Conservation (phyloP, 495 filamentous ascomycete genomes). For the Aspergillus avenaceus region DNA sequence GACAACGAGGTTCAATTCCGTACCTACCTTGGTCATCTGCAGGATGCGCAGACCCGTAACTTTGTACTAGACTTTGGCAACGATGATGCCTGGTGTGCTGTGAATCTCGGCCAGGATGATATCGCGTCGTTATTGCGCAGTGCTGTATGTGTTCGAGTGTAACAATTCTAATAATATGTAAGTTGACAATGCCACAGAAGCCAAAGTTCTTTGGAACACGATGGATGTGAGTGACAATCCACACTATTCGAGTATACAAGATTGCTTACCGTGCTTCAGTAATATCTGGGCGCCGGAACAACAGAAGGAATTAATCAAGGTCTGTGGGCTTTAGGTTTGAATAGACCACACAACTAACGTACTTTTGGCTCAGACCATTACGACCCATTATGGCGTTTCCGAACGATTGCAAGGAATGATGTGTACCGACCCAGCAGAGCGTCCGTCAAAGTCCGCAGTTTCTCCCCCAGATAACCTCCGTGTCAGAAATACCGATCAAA, state of each 20-base stretch:
- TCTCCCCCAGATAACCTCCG: slow-evolving; percentile 13
- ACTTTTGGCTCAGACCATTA: slow-evolving; percentile 26
- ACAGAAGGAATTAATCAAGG: slow-evolving; percentile 52
- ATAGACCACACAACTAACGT: neutral
- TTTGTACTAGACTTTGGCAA: slow-evolving; percentile 72
- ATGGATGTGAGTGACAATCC: slow-evolving; percentile 59
- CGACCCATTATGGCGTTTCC: slow-evolving; percentile 62
- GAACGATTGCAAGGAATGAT: slow-evolving; percentile 63
- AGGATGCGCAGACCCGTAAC: slow-evolving; percentile 45
- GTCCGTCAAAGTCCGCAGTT: slow-evolving; percentile 11
- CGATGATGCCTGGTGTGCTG: slow-evolving; percentile 57
- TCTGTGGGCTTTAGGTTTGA: slow-evolving; percentile 5
- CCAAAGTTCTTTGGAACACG: slow-evolving; percentile 44
- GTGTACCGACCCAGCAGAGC: slow-evolving; percentile 49
- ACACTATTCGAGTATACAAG: neutral
- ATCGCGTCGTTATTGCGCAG: slow-evolving; percentile 35
- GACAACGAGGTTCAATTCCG: slow-evolving; percentile 47
- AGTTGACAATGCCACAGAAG: slow-evolving; percentile 20
- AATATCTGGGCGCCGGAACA: slow-evolving; percentile 70
- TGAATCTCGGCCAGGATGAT: slow-evolving; percentile 48
- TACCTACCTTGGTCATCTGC: slow-evolving; percentile 29
- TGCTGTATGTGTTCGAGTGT: slow-evolving; percentile 18
- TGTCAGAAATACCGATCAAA: slow-evolving; percentile 5
- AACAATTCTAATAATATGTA: neutral
- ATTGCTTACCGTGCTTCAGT: slow-evolving; percentile 25